phyloP scores from a whole-genome alignment of 139 green algal species.

The Asterochloris sp. region DNA sequence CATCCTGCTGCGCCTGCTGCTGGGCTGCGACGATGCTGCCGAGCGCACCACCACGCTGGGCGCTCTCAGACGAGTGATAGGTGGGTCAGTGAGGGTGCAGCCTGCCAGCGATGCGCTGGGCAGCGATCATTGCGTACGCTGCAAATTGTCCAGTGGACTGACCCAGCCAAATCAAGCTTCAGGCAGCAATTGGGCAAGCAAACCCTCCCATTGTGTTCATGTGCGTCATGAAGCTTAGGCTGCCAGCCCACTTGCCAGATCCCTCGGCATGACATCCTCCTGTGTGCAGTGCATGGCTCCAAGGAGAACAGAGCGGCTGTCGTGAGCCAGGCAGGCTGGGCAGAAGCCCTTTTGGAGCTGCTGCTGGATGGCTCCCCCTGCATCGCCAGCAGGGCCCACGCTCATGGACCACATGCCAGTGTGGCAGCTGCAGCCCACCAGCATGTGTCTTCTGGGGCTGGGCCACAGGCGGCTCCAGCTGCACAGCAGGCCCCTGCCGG shows the following conservation, averaged over 20 bases:
- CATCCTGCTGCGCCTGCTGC: slow-evolving; percentile 33
- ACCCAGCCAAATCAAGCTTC: no score
- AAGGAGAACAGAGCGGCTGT: slow-evolving; percentile 28
- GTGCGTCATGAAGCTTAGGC: no score
- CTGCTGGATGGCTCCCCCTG: slow-evolving; percentile 31
- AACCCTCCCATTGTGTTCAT: no score
- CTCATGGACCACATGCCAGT: no score
- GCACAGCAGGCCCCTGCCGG: no score
- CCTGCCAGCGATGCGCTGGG: no score
- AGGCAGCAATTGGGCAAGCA: no score
- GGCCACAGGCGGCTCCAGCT: no score
- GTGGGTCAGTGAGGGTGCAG: not conserved
- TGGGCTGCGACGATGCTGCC: slow-evolving; percentile 10
- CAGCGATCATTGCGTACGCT: no score
- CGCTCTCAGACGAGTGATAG: slow-evolving; percentile 8
- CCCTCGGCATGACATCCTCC: not conserved
- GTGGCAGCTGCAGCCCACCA: no score
- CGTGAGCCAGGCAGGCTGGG: slow-evolving; percentile 23
- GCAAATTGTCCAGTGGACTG: no score
- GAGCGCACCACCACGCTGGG: slow-evolving; percentile 30
- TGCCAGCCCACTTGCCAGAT: not conserved
- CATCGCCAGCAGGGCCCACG: not conserved
- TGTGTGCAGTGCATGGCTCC: slow-evolving; percentile 29
- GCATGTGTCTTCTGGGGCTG: no score
- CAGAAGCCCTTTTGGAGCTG: slow-evolving; percentile 36